Conservation (phyloP, 2,329 filamentous ascomycete species). For the Capronia coronata region DNA sequence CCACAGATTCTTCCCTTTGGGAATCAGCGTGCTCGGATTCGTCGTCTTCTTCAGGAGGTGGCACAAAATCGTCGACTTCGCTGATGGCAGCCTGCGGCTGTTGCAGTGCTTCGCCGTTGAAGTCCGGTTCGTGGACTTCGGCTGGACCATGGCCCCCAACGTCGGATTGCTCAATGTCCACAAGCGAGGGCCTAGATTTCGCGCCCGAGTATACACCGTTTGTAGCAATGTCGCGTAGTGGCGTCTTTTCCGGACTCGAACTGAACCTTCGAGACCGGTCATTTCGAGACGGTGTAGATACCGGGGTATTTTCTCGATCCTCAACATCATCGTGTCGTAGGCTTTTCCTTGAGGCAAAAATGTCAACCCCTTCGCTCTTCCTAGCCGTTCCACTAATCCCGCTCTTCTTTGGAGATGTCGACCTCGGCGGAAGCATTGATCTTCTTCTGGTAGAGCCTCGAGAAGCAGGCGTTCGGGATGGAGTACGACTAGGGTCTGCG, state of each 20-base stretch:
- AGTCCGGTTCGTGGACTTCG: slow-evolving; percentile 6
- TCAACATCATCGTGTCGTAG: slow-evolving; percentile 22
- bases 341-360: slow-evolving; percentile 19
- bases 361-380: slow-evolving; percentile 19
- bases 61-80: background rate
- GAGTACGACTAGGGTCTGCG: slow-evolving; percentile 31
- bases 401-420: slow-evolving; percentile 43
- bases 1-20: slow-evolving; percentile 11
- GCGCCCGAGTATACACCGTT: slow-evolving; percentile 14
- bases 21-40: slow-evolving; percentile 5
- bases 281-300: background rate
- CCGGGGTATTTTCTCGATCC: slow-evolving; percentile 23
- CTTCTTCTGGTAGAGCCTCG: slow-evolving; percentile 33
- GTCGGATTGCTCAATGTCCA: slow-evolving; percentile 7
- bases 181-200: slow-evolving; percentile 5
- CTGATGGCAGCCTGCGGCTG: background rate
- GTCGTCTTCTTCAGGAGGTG: slow-evolving; percentile 15
- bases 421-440: slow-evolving; percentile 36
- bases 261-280: slow-evolving; percentile 1
- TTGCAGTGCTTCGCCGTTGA: slow-evolving; percentile 4
- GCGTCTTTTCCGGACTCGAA: slow-evolving; percentile 15
- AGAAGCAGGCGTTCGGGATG: slow-evolving; percentile 36
- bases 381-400: slow-evolving; percentile 38
- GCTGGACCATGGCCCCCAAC: slow-evolving; percentile 4
- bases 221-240: slow-evolving; percentile 18